These are phyloP conservation scores for Metarhizium rileyi DNA, from an alignment of 2,329 filamentous ascomycete genomes.

Conservation along the genomic window DNA sequence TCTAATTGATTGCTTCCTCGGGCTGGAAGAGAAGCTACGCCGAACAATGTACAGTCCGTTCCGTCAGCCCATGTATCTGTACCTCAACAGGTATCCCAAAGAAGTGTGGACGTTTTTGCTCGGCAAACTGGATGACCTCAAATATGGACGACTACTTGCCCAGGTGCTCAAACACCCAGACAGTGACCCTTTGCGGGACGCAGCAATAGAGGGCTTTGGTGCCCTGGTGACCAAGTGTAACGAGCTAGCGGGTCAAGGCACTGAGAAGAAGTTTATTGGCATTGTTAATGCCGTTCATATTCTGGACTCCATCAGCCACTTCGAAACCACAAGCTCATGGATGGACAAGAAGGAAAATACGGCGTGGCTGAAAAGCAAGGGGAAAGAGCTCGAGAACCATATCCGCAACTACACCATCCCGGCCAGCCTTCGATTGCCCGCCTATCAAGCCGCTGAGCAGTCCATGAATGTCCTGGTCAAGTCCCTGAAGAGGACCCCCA, in stretches of 20 bases:
- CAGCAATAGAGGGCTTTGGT: conserved; percentile 64
- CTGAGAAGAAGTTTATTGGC: conserved; percentile 58
- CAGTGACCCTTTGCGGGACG: conserved; percentile 64
- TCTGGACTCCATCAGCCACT: conserved; percentile 66
- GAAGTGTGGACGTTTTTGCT: conserved; percentile 77
- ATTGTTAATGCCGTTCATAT: conserved; percentile 84
- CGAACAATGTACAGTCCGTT: conserved; percentile 89
- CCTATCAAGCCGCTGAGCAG: conserved; percentile 82
- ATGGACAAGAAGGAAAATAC: conserved; percentile 56
- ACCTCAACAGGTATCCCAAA: conserved; percentile 84
- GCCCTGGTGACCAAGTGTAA: conserved; percentile 59
- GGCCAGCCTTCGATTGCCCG: conserved; percentile 65
- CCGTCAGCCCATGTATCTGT: conserved; percentile 80
- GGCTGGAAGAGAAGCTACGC: conserved; percentile 74
- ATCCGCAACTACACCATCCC: conserved; percentile 62
- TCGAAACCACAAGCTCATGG: conserved; percentile 57
- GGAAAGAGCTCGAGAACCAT: conserved; percentile 69
- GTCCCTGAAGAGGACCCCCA: conserved; percentile 64
- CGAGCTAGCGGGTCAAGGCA: conserved; percentile 53
- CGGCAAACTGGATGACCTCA: conserved; percentile 71
- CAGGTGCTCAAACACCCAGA: conserved; percentile 72
- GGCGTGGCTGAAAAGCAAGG: conserved; percentile 53
- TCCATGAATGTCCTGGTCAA: conserved; percentile 77
- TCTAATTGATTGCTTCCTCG: conserved; percentile 81
- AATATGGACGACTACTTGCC: conserved; percentile 82